These are phyloP conservation scores for Decorospora gaudefroyi DNA, from an alignment of 2,329 filamentous ascomycete species.

Conservation along the genomic window DNA sequence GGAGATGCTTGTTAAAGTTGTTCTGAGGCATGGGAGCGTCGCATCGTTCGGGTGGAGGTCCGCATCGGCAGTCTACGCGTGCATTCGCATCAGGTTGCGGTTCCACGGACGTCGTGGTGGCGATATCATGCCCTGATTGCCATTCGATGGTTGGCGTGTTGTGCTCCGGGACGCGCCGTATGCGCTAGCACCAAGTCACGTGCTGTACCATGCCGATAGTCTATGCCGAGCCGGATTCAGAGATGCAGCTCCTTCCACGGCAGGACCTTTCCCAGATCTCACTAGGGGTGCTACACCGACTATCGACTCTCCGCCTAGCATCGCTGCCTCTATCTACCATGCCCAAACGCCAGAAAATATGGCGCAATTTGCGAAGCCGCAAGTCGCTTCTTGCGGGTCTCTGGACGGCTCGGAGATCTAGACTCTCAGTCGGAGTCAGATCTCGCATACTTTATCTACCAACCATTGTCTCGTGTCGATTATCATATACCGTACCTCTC, in stretches of 20 bases:
- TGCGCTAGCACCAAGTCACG: conserved; percentile 36
- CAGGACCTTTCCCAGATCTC: background rate
- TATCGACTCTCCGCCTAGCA: background rate
- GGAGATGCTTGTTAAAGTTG: conserved; percentile 55
- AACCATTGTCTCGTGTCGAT: background rate
- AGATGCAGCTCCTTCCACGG: conserved; percentile 3
- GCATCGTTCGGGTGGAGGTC: conserved; percentile 29
- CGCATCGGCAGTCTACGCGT: conserved; percentile 34
- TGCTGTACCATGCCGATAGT: conserved; percentile 17
- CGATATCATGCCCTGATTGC: conserved; percentile 21
- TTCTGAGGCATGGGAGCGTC: conserved; percentile 53
- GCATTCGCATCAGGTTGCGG: conserved; percentile 14
- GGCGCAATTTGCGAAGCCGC: conserved; percentile 1
- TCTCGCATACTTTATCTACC: conserved; percentile 1
- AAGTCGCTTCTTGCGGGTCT: conserved; percentile 4
- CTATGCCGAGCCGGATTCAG: background rate
- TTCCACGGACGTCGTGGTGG: conserved; percentile 26
- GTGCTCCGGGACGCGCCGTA: conserved; percentile 28
- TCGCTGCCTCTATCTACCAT: too few species aligned
- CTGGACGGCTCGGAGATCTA: background rate
- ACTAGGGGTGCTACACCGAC: background rate
- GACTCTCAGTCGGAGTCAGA: conserved; percentile 1
- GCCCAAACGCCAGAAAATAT: too few species aligned
- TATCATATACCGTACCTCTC: background rate
- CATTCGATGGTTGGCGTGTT: conserved; percentile 28